Percentiles rank a stretch among this genome's conserved stretches.
Evolutionary conservation across 441 rosid genomes (phyloP).

Genomic region (Viola pubescens): DNA sequence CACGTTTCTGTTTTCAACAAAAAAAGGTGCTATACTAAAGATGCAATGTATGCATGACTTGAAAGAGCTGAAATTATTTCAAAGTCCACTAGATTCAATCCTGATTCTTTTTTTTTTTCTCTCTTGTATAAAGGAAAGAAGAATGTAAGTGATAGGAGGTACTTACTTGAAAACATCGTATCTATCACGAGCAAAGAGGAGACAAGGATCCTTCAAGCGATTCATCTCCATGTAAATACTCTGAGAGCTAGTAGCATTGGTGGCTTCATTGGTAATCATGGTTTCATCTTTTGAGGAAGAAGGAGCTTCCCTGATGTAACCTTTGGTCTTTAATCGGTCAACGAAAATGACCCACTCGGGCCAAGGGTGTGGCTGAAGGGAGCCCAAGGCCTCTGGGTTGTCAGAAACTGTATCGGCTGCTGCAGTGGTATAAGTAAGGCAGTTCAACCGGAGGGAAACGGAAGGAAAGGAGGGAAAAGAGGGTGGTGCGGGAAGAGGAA

Average conservation of each 20-base stretch:
- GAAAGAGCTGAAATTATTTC: too few relatives aligned
- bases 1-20: background rate
- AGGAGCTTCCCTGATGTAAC: slow-evolving; percentile 43
- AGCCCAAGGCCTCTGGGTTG: slow-evolving; percentile 11
- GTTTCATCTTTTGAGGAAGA: slow-evolving; percentile 1
- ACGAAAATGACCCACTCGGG: slow-evolving; percentile 84
- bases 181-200: slow-evolving; percentile 86
- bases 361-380: slow-evolving; percentile 62
- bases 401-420: slow-evolving; percentile 13
- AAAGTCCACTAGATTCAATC: too few relatives aligned
- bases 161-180: slow-evolving; percentile 66
- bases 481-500: slow-evolving; percentile 18
- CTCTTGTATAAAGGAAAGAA: background rate
- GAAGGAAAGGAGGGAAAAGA: slow-evolving; percentile 22
- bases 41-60: too few relatives aligned
- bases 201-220: slow-evolving; percentile 68
- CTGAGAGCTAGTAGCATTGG: background rate
- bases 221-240: slow-evolving; percentile 49
- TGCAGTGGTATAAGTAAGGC: background rate
- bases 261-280: background rate
- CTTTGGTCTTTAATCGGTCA: slow-evolving; percentile 57
- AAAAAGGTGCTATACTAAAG: background rate
- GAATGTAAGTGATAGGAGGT: background rate
- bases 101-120: too few relatives aligned
- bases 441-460: slow-evolving; percentile 22